These are phyloP conservation scores for Datura wrightii DNA, from an alignment of 257 asterid species.

Conservation along the genomic window DNA sequence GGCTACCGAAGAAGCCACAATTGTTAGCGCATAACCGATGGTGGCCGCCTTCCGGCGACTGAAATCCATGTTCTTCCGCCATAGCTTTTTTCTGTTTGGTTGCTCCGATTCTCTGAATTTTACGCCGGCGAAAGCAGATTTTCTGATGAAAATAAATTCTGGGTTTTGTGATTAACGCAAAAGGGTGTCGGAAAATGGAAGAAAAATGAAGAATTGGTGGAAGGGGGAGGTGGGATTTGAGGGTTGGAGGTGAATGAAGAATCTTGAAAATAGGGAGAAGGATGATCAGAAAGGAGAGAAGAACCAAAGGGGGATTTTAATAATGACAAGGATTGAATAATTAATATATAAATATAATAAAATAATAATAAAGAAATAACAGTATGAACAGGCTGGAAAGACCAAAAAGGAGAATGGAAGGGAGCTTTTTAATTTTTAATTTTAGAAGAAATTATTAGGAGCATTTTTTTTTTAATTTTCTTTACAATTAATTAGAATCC, in stretches of 20 bases:
- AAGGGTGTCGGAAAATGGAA: neutral
- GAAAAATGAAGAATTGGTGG: neutral
- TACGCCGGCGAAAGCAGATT: neutral
- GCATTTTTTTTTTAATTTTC: rapidly evolving
- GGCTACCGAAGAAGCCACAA: neutral
- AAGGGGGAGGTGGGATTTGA: neutral
- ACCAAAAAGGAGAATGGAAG: neutral
- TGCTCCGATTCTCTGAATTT: too few relatives aligned
- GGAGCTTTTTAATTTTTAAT: neutral
- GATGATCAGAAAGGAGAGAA: neutral
- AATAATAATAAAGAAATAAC: neutral
- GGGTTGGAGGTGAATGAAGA: slow-evolving; percentile 3
- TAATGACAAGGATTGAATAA: neutral
- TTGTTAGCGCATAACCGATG: neutral
- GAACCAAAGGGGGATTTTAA: neutral
- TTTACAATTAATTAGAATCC: too few relatives aligned
- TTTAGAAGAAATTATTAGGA: neutral
- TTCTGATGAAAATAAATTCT: neutral
- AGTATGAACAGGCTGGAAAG: neutral
- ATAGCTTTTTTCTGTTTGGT: neutral
- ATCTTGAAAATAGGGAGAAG: slow-evolving; percentile 18
- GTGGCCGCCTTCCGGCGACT: neutral
- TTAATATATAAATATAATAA: neutral
- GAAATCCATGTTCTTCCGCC: neutral
- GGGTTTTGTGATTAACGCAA: neutral